phyloP scores from a whole-genome alignment of 2,329 filamentous ascomycete genomes.

The Cladophialophora exuberans region DNA sequence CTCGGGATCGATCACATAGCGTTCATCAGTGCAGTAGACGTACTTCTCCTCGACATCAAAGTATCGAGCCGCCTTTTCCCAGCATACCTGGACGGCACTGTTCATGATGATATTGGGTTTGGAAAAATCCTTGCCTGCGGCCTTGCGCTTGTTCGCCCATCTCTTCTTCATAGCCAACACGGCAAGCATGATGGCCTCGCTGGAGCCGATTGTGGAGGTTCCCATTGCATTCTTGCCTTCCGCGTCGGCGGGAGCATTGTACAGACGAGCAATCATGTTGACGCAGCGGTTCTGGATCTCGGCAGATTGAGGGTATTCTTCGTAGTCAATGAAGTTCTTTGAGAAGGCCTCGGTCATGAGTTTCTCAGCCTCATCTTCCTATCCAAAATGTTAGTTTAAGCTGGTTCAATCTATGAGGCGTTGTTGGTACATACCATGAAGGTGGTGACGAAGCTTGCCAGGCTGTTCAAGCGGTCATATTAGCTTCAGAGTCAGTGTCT shows the following conservation, averaged over 20 bases:
- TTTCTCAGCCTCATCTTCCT: constrained; percentile 94
- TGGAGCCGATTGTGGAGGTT: constrained; percentile 86
- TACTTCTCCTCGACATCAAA: constrained; percentile 93
- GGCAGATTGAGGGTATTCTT: constrained; percentile 79
- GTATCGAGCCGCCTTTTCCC: constrained; percentile 89
- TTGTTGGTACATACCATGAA: constrained; percentile 86
- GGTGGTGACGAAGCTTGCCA: constrained; percentile 92
- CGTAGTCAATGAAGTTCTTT: constrained; percentile 95
- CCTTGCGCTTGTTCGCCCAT: constrained; percentile 85
- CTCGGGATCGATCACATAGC: constrained; percentile 67
- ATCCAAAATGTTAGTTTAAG: constrained; percentile 8
- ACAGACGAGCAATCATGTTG: constrained; percentile 86
- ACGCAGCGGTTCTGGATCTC: constrained; percentile 92
- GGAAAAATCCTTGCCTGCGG: constrained; percentile 77
- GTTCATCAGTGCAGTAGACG: constrained; percentile 63
- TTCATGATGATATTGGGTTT: constrained; percentile 94
- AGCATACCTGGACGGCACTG: constrained; percentile 93
- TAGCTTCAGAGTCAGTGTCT: neutral
- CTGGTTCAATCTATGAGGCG: neutral
- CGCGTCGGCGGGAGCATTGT: constrained; percentile 70
- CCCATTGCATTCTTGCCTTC: constrained; percentile 71
- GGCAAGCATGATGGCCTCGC: constrained; percentile 64
- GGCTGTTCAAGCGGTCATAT: constrained; percentile 51
- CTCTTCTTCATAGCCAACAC: constrained; percentile 89
- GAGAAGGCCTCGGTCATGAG: constrained; percentile 90